These are phyloP conservation scores for Zasmidium cellare DNA, from an alignment of 2,329 filamentous ascomycete species.

Conservation along the genomic window DNA sequence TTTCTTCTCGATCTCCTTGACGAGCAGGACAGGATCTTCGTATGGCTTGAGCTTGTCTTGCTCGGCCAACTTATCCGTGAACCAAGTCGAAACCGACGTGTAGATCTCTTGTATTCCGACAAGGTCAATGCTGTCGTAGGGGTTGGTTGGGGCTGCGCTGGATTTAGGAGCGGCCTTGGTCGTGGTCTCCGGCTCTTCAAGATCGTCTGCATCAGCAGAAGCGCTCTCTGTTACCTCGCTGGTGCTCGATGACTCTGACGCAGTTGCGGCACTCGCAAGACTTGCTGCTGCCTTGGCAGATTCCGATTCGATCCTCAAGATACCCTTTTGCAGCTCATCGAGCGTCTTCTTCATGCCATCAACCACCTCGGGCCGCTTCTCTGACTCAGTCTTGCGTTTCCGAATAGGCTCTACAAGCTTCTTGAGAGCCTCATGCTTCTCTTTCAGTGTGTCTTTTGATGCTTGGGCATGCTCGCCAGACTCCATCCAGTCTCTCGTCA, in stretches of 20 bases:
- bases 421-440: constrained; percentile 74
- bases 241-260: constrained; percentile 50
- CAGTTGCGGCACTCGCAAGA: constrained; percentile 37
- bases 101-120: constrained; percentile 62
- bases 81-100: constrained; percentile 68
- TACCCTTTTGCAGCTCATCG: constrained; percentile 68
- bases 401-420: constrained; percentile 76
- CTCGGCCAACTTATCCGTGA: constrained; percentile 67
- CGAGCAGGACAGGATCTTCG: constrained; percentile 72
- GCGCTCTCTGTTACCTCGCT: constrained; percentile 27
- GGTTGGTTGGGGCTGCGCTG: constrained; percentile 48
- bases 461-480: constrained; percentile 70
- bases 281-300: constrained; percentile 61
- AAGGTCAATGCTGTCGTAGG: constrained; percentile 75
- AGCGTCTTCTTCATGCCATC: constrained; percentile 69
- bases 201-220: constrained; percentile 63
- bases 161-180: constrained; percentile 41
- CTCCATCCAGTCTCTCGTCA: constrained; percentile 86
- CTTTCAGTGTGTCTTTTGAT: constrained; percentile 70
- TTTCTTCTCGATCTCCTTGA: constrained; percentile 70
- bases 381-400: constrained; percentile 70
- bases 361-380: constrained; percentile 69
- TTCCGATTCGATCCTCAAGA: constrained; percentile 68
- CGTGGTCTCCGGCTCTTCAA: constrained; percentile 68
- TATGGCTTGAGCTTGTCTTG: constrained; percentile 70